Conservation (phyloP, 176 grass and related monocot genomes). For the Puccinellia tenuiflora region DNA sequence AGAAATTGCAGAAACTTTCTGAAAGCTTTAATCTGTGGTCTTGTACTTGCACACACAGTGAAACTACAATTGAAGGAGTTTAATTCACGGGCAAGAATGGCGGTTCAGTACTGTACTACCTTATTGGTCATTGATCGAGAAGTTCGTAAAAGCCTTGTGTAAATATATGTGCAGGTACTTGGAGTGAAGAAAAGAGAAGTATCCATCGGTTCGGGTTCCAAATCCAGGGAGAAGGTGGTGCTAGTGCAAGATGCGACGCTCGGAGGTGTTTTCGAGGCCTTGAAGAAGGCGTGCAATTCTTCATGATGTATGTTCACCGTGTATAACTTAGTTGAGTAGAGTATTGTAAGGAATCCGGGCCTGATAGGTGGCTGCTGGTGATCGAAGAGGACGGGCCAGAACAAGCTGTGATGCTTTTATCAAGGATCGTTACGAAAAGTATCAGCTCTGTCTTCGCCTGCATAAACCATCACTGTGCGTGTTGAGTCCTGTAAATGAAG, state of each 20-base stretch:
- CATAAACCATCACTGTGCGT: neutral
- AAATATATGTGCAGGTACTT: slow-evolving; percentile 45
- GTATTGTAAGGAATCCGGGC: neutral
- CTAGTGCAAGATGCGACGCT: slow-evolving; percentile 70
- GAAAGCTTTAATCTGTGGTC: too few species aligned
- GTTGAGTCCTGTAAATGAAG: neutral
- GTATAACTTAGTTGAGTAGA: neutral
- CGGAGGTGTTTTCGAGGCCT: slow-evolving; percentile 56
- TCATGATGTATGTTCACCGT: slow-evolving; percentile 14
- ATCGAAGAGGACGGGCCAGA: too few species aligned
- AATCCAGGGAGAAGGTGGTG: slow-evolving; percentile 91
- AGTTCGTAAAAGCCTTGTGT: neutral
- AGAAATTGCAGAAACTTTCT: neutral
- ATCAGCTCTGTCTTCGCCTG: neutral
- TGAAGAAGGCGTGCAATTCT: slow-evolving; percentile 61
- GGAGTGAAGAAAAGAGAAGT: slow-evolving; percentile 91
- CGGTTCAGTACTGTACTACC: too few species aligned
- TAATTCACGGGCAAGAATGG: too few species aligned
- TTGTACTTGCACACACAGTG: too few species aligned
- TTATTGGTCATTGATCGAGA: too few species aligned
- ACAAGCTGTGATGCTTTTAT: too few species aligned
- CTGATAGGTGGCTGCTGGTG: too few species aligned
- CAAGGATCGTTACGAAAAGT: too few species aligned
- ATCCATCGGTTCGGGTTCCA: slow-evolving; percentile 78
- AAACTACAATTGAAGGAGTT: too few species aligned